A percentile compares a stretch with the other conserved stretches of the same genome.
Evolutionary conservation across 1,139 yeast species (phyloP).

Genomic region (Blastobotrys proliferans): DNA sequence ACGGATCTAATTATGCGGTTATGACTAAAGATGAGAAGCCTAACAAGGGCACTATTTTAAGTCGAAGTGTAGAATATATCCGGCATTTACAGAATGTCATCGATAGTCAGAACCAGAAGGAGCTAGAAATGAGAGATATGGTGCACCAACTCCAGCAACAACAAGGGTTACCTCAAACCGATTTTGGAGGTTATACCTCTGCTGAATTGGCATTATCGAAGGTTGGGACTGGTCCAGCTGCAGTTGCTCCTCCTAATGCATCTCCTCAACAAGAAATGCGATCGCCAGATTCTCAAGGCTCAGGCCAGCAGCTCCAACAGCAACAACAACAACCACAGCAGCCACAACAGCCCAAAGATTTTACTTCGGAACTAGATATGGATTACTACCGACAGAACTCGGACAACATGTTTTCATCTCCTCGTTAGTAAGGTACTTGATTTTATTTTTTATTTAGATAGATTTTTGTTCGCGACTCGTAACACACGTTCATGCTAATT

Average conservation of each 20-base stretch:
- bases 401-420: slow-evolving; percentile 4
- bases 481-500: no score
- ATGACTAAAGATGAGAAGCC: slow-evolving; percentile 88
- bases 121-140: slow-evolving; percentile 65
- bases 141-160: slow-evolving; percentile 51
- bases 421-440: background rate
- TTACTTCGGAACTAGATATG: slow-evolving; percentile 3
- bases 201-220: slow-evolving; percentile 73
- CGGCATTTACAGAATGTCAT: slow-evolving; percentile 68
- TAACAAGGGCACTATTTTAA: slow-evolving; percentile 84
- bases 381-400: slow-evolving; percentile 6
- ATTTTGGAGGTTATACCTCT: slow-evolving; percentile 59
- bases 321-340: background rate
- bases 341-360: background rate
- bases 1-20: slow-evolving; percentile 17
- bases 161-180: slow-evolving; percentile 42
- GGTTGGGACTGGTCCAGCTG: slow-evolving; percentile 12
- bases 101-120: slow-evolving; percentile 64
- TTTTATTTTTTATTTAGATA: background rate
- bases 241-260: no score
- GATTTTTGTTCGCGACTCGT: background rate
- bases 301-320: background rate
- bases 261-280: background rate
- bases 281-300: slow-evolving; percentile 1
- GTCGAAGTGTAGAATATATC: slow-evolving; percentile 82